Evolutionary conservation across 2,329 filamentous ascomycete species (phyloP), one percentile per base, ranked within the genome.

Genomic region (Cladophialophora chaetospira): DNA sequence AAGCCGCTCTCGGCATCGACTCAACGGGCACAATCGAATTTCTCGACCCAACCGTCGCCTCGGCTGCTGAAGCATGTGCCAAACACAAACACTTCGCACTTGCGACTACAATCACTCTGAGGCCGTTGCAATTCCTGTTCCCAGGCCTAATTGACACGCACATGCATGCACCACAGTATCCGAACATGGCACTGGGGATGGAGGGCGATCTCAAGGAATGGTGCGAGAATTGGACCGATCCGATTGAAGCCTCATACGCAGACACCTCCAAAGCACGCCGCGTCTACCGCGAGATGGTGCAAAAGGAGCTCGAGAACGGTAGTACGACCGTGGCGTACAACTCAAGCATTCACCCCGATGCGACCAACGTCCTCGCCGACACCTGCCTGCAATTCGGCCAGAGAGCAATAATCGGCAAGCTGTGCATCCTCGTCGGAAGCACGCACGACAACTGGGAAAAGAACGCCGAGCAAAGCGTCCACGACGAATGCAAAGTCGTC

Each of bases 81-180:
- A 43, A 45, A 53, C 40, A 57, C 31, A 6, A n/a, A 6, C 38
- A 29, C 17, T 57, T 57, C 36, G 47, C 38, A 4, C 11, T 38
- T 4, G 42, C 47, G 23, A 42, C 51, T 15, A 38, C 23, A 3
- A 21, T 55, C 8, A 29, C 54, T 4, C 46, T 60, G 33, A 46
- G 31, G 35, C 47, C 47, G 25, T 2, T 51, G 47, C 47, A 21
- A 38, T 83, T 86, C 63, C 69, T 85, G 45, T 78, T 84, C 57
- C 83, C 83, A 0, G 82, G 83, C 40, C 81, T 85, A 65, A 73
- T 88, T 53, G 85, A 88, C 71, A 87, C 84, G 1, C 86, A 88
- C 69, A 86, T 86, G 59, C 86, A 88, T 65, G 85, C 86, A 0
- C 85, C 85, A 1, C 78, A 80, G 69, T 80, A 75, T 72, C 69